phyloP scores from a whole-genome alignment of 2,329 filamentous ascomycete species.

The Chalaropsis thielavioides region DNA sequence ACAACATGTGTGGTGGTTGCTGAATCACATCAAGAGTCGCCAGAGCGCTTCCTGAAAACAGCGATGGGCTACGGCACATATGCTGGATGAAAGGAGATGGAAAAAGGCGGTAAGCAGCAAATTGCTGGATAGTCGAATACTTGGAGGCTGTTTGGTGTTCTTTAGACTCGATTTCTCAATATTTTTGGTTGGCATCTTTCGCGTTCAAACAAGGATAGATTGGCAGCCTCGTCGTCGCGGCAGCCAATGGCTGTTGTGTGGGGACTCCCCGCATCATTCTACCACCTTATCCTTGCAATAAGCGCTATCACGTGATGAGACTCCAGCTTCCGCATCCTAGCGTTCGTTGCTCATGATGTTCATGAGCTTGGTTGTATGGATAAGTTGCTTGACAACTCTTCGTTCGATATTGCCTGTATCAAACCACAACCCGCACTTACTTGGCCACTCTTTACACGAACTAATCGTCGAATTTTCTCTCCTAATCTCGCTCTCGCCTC shows the following conservation, averaged over 20 bases:
- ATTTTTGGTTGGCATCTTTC: background rate
- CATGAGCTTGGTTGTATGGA: background rate
- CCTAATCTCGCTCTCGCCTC: background rate
- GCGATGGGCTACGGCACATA: background rate
- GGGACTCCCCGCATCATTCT: background rate
- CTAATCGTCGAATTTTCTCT: background rate
- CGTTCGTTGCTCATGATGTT: background rate
- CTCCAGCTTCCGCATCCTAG: background rate
- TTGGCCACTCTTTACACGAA: background rate
- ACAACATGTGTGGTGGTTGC: background rate
- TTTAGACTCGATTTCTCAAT: background rate
- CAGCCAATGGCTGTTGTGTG: background rate
- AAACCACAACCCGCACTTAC: background rate
- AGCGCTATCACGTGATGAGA: background rate
- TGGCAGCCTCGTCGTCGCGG: background rate
- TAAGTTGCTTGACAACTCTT: background rate
- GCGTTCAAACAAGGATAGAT: background rate
- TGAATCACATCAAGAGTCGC: conserved; percentile 1
- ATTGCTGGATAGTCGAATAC: background rate
- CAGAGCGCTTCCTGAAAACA: background rate
- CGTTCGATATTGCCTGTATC: background rate
- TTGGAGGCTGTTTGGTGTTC: background rate
- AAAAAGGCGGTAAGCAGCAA: background rate
- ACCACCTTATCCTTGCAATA: background rate
- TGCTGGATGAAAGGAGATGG: background rate